phyloP scores from a whole-genome alignment of 2,329 filamentous ascomycete species.

The Aspergillus calidoustus region DNA sequence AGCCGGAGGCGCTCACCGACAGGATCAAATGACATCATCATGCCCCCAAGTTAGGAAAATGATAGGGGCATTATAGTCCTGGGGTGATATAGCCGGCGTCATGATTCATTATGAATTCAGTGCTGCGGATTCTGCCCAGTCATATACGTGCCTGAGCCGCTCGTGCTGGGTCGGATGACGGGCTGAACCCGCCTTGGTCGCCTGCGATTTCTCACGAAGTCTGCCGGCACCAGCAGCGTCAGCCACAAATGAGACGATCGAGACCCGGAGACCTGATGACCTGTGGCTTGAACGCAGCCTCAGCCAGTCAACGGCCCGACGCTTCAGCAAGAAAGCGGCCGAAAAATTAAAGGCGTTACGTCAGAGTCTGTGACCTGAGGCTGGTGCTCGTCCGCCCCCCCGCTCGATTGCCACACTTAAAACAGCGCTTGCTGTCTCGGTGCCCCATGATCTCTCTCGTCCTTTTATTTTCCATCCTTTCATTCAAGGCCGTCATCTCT shows the following conservation, averaged over 20 bases:
- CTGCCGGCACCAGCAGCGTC: background rate
- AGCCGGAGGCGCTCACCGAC: background rate
- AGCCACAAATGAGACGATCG: constrained; percentile 6
- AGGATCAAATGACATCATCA: background rate
- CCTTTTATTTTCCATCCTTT: constrained; percentile 13
- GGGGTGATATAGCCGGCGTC: background rate
- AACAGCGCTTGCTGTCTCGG: constrained; percentile 16
- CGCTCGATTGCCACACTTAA: constrained; percentile 25
- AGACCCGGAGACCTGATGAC: background rate
- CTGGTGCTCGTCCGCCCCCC: constrained; percentile 5
- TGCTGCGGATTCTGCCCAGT: constrained; percentile 1
- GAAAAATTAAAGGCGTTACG: constrained; percentile 11
- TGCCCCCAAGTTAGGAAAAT: background rate
- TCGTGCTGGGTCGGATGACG: constrained; percentile 6
- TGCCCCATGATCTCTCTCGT: constrained; percentile 8
- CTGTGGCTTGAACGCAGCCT: constrained; percentile 10
- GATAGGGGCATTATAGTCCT: background rate
- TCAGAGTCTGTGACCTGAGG: constrained; percentile 13
- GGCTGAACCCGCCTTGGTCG: background rate
- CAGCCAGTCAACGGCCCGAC: background rate
- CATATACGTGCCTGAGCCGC: background rate
- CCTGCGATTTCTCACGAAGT: background rate
- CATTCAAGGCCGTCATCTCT: constrained; percentile 3
- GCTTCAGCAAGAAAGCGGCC: background rate
- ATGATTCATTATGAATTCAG: constrained; percentile 13